A percentile compares a stretch with the other conserved stretches of the same genome.
phyloP scores from a whole-genome alignment of 2,329 filamentous ascomycete species.

The Trichoderma sp. region DNA sequence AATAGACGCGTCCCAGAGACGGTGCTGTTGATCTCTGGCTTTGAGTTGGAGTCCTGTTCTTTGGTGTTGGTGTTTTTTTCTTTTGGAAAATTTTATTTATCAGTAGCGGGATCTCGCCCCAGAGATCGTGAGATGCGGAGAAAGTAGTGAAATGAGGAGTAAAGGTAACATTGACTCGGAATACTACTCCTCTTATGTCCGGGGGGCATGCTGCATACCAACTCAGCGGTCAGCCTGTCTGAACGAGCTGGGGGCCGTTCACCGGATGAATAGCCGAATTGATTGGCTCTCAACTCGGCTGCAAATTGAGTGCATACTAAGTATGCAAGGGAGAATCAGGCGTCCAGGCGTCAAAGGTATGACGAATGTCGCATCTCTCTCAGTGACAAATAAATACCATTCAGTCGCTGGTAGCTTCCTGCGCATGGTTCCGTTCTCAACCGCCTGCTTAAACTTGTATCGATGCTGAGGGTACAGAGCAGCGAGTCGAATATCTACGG shows the following conservation, averaged over 20 bases:
- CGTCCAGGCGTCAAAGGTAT: neutral
- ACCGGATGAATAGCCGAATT: neutral
- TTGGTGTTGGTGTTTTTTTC: neutral
- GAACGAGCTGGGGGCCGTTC: neutral
- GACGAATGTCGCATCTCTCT: neutral
- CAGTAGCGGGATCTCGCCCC: neutral
- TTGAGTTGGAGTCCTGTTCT: neutral
- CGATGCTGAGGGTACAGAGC: neutral
- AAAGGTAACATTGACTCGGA: neutral
- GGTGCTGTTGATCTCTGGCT: neutral
- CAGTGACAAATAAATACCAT: neutral
- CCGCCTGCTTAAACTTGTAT: neutral
- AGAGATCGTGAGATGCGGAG: neutral
- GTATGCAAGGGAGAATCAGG: neutral
- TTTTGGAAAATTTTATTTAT: neutral
- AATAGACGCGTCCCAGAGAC: neutral
- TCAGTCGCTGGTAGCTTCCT: neutral
- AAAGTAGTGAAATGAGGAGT: neutral
- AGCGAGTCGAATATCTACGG: neutral
- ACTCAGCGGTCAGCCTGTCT: neutral
- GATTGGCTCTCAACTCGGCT: neutral
- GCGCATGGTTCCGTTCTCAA: neutral
- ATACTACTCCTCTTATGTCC: neutral
- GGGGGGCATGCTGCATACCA: neutral
- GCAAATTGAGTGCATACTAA: neutral